Conservation (phyloP, 768 basidiomycete genomes). For the Heimioporus sp. region DNA sequence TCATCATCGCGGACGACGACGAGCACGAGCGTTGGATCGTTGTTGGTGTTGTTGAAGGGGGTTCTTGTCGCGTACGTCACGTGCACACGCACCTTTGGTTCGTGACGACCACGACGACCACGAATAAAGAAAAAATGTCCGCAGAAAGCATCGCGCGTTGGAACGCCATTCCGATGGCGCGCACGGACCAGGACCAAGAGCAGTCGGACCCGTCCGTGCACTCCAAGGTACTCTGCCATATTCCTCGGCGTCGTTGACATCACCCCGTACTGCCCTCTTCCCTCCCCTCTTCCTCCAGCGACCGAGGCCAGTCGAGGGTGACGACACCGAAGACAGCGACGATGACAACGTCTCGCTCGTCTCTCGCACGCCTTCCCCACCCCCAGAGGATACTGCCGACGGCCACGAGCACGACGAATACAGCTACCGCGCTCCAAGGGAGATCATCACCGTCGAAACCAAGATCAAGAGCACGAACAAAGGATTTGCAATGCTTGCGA, state of each 20-base stretch:
- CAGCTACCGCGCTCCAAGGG: slow-evolving; percentile 46
- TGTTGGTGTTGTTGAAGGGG: not conserved
- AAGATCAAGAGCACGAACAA: slow-evolving; percentile 77
- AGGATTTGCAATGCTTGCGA: slow-evolving; percentile 76
- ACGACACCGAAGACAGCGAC: slow-evolving; percentile 43
- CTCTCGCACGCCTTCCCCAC: slow-evolving; percentile 77
- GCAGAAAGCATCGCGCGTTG: slow-evolving; percentile 62
- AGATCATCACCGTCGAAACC: slow-evolving; percentile 79
- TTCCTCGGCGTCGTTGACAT: slow-evolving; percentile 41
- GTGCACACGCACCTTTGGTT: not conserved
- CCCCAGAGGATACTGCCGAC: slow-evolving; percentile 48
- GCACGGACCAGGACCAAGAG: slow-evolving; percentile 27
- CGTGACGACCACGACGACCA: not conserved
- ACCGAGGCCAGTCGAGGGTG: slow-evolving; percentile 40
- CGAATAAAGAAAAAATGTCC: no score
- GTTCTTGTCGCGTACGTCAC: slow-evolving; percentile 1
- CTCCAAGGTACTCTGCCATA: slow-evolving; percentile 69
- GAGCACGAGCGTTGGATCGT: not conserved
- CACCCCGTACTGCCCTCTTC: slow-evolving; percentile 56
- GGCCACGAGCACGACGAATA: slow-evolving; percentile 69
- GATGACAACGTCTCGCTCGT: slow-evolving; percentile 72
- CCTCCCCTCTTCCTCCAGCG: slow-evolving; percentile 57
- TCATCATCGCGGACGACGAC: slow-evolving; percentile 44
- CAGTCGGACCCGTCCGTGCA: slow-evolving; percentile 17
- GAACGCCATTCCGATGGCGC: slow-evolving; percentile 63